Evolutionary conservation across 768 basidiomycete species (phyloP), one percentile per base, ranked within the genome.

Genomic region (Auriscalpium orientale): DNA sequence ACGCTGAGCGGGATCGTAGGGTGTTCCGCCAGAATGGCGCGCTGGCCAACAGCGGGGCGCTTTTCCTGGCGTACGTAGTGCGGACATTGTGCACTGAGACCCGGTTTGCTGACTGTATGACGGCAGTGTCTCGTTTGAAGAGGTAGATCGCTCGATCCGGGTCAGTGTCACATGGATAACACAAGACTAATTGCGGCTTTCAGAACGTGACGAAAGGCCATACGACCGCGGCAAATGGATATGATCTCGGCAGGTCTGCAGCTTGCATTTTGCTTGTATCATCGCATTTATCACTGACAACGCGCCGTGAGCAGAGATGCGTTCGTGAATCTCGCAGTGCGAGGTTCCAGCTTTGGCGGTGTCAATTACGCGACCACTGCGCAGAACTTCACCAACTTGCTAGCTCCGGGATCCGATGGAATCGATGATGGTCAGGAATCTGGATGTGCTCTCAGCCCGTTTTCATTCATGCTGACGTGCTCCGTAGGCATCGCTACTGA

Each of bases 341-440:
- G 15, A 13, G 16, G 36, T n/a, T 57, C 54, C 43, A 8, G 10
- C 40, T 57, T 55, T 21, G 10, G n/a, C 45, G 47, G 58, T 28
- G 28, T 60, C 50, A 72, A 61, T 0, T 89, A 85, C 59, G 62
- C 53, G 18, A 80, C 82, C 0, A 69, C 67, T 1, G 74, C 71
- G 9, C 55, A 72, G 61, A 77, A 77, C 50, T 47, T 86, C 21
- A 78, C 77, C 2, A 81, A 81, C 6, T 71, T 88, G 22, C 73
- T 87, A 56, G 62, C 77, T 3, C 59, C 79, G 6, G 85, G 85
- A 5, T 68, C 72, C 22, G 49, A 65, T 1, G 81, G 83, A 3
- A 61, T 82, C n/a, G 80, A 82, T 55, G 79, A 80, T 36, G 78
- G 80, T 82, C 36, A 54, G 55, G 20, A 20, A 8, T 40, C 6